Conservation (phyloP, 805 yeast species). For the Candida chauliodis region DNA sequence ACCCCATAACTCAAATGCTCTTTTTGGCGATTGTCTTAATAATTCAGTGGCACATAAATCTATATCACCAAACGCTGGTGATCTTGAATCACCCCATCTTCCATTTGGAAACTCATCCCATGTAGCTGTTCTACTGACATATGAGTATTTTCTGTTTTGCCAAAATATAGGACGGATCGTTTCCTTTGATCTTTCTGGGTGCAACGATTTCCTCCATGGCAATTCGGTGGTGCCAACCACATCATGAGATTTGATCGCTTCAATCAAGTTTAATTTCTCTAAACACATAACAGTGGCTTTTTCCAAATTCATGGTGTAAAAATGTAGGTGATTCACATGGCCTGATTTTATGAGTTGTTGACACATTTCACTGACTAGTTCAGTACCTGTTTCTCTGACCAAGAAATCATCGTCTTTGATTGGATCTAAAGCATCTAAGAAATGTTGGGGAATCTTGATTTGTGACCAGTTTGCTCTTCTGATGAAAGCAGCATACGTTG, state of each 20-base stretch:
- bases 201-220: conserved; percentile 93
- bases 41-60: conserved; percentile 77
- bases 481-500: conserved; percentile 88
- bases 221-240: conserved; percentile 39
- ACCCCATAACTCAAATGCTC: conserved; percentile 87
- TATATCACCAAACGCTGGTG: conserved; percentile 94
- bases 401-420: conserved; percentile 85
- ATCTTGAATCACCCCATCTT: conserved; percentile 96
- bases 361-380: conserved; percentile 83
- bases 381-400: conserved; percentile 83
- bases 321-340: conserved; percentile 79
- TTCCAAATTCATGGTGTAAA: conserved; percentile 97
- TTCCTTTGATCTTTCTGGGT: conserved; percentile 75
- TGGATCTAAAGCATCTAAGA: conserved; percentile 68
- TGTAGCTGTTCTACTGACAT: conserved; percentile 81
- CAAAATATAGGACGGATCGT: conserved; percentile 92
- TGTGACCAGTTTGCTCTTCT: conserved; percentile 96
- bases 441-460: conserved; percentile 71
- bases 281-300: conserved; percentile 84
- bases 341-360: conserved; percentile 65
- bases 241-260: conserved; percentile 35
- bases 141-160: conserved; percentile 89
- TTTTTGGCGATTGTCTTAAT: conserved; percentile 77
- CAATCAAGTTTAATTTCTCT: conserved; percentile 64
- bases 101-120: conserved; percentile 99